phyloP scores from a whole-genome alignment of 768 basidiomycete species.

The Hemileccinum impolitum region DNA sequence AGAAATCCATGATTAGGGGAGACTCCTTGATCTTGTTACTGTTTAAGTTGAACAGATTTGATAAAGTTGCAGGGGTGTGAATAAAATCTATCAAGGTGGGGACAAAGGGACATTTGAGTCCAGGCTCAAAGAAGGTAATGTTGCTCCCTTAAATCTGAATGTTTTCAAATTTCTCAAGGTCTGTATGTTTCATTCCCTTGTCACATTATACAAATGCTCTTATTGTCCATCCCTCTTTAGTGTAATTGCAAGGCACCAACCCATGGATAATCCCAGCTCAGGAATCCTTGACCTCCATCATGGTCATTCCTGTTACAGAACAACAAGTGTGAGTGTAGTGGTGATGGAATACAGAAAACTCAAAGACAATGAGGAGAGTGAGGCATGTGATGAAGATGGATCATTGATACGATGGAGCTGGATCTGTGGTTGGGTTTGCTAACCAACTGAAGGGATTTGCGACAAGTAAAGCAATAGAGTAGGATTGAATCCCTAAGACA shows the following conservation, averaged over 20 bases:
- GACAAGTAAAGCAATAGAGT: no score
- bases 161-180: slow-evolving; percentile 87
- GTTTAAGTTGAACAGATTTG: slow-evolving; percentile 81
- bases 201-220: background rate
- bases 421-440: no score
- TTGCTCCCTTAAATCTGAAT: slow-evolving; percentile 84
- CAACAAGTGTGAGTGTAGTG: no score
- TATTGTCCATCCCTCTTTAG: slow-evolving; percentile 7
- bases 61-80: slow-evolving; percentile 46
- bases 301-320: slow-evolving; percentile 59
- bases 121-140: slow-evolving; percentile 84
- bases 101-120: slow-evolving; percentile 93
- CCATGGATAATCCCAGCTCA: slow-evolving; percentile 82
- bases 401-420: no score
- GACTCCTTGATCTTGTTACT: slow-evolving; percentile 80
- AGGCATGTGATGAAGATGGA: no score
- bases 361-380: no score
- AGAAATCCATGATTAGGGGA: slow-evolving; percentile 62
- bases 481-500: no score
- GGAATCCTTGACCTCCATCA: slow-evolving; percentile 71
- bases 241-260: slow-evolving; percentile 57
- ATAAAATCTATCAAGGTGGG: slow-evolving; percentile 80
- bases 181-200: slow-evolving; percentile 14
- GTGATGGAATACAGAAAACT: no score
- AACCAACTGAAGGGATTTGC: no score